These are phyloP conservation scores for Gossypium australe DNA, from an alignment of 345 rosid species.

Conservation along the genomic window DNA sequence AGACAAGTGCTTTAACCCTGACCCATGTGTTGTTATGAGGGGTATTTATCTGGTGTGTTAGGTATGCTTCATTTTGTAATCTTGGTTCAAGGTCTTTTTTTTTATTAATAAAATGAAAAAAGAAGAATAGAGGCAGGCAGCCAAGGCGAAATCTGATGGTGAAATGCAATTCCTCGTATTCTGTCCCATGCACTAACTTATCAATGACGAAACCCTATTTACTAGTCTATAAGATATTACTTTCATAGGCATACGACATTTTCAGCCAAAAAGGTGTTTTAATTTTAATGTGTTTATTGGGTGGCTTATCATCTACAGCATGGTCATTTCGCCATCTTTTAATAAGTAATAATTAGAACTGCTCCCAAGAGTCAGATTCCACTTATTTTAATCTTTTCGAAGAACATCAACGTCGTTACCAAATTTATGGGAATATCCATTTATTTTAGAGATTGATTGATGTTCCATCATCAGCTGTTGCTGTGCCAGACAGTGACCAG, in stretches of 20 bases:
- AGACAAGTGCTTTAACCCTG: too few species aligned
- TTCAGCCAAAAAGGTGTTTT: neutral
- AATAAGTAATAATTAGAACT: neutral
- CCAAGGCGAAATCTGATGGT: neutral
- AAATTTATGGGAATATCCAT: conserved; percentile 19
- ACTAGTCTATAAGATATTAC: neutral
- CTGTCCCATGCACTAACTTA: conserved; percentile 20
- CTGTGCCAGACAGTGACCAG: conserved; percentile 30
- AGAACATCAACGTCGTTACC: conserved; percentile 40
- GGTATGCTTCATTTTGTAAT: too few species aligned
- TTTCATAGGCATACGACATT: neutral
- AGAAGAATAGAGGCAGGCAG: too few species aligned
- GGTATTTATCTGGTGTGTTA: too few species aligned
- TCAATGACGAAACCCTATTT: conserved; percentile 7
- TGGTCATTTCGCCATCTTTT: neutral
- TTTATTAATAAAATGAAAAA: too few species aligned
- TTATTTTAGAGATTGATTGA: neutral
- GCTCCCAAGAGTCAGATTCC: conserved; percentile 27
- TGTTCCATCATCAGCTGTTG: conserved; percentile 11
- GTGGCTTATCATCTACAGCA: conserved; percentile 16
- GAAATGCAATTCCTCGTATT: conserved; percentile 33
- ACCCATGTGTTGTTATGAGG: too few species aligned
- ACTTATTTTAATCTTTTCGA: conserved; percentile 10
- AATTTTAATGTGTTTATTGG: neutral
- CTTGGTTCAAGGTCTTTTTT: too few species aligned